phyloP scores from a whole-genome alignment of 148 eudicot genomes.

The Fallopia convolvulus region DNA sequence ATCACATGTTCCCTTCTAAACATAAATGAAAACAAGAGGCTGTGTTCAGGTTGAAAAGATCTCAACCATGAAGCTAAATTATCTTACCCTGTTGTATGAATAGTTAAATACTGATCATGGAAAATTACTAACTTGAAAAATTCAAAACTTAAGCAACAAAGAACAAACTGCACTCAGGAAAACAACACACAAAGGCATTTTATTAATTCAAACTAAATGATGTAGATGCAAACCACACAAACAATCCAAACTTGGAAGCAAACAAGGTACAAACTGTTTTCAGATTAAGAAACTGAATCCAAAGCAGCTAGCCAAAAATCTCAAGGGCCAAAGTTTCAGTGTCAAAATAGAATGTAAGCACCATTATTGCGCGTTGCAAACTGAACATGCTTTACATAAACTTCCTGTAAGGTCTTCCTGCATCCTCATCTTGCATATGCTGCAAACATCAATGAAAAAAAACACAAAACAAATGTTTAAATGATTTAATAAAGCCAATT shows the following conservation, averaged over 20 bases:
- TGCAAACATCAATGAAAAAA: constrained; percentile 24
- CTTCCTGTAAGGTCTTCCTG: constrained; percentile 72
- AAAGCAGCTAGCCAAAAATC: neutral
- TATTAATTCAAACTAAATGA: neutral
- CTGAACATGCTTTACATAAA: constrained; percentile 30
- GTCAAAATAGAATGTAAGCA: constrained; percentile 16
- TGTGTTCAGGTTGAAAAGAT: neutral
- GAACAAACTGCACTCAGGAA: neutral
- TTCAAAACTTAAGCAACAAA: neutral
- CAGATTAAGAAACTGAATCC: neutral
- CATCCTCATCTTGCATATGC: constrained; percentile 91
- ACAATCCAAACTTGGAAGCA: neutral
- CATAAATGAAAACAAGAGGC: too few relatives aligned
- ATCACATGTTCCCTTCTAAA: too few relatives aligned
- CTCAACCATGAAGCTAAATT: too few relatives aligned
- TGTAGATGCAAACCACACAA: neutral
- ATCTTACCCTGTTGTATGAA: too few relatives aligned
- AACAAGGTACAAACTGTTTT: neutral
- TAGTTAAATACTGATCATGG: neutral
- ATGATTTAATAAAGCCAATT: neutral
- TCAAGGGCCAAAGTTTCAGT: constrained; percentile 13
- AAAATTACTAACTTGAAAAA: neutral
- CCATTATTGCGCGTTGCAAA: constrained; percentile 16
- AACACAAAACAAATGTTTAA: neutral
- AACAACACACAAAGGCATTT: neutral